Evolutionary conservation across 345 rosid genomes (phyloP), one percentile per base, ranked within the genome.

Genomic region (Hirschfeldia incana): DNA sequence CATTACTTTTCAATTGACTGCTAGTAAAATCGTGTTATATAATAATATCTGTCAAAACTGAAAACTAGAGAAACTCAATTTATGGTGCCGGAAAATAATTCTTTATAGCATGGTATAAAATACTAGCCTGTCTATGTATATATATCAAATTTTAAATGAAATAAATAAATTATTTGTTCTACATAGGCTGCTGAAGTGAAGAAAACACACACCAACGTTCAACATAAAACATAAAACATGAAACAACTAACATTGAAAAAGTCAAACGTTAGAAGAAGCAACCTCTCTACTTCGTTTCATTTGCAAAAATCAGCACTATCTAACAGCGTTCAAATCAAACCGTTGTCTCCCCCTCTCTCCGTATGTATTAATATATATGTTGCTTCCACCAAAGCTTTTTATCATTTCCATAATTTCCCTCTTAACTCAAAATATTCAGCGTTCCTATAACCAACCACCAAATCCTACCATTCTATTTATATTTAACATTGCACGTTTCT

Each of bases 171-270:
- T 32, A 46, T 3, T 26, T 17, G 4, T 8, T 77, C 76, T 70
- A 77, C 32, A 77, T 70, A 77, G 81, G 76, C 81, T 77, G 81
- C 81, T 77, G 15, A 34, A 61, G 30, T 36, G 75, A 44, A 60
- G 61, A 44, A 67, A 8, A 32, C 34, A 26, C 21, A 0, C 28
- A 65, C 16, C 67, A 10, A 77, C 6, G 9, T 61, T 77, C 70
- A 77, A 70, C 75, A 21, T 60, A 29, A 59, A 76, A 76, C 49
- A 32, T 68, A 68, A 30, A 69, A 69, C 59, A 57, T 16, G 59
- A 16, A 62, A 30, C 75, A 55, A 49, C 42, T 76, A 30, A 32
- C 58, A 39, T 62, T 37, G 61, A 32, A 34, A 15, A 61, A 49
- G 69, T 77, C 76, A 53, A 70, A 69, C 32, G 69, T 70, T 32